Evolutionary conservation across 345 rosid genomes (phyloP).

Genomic region (Laguncularia racemosa): DNA sequence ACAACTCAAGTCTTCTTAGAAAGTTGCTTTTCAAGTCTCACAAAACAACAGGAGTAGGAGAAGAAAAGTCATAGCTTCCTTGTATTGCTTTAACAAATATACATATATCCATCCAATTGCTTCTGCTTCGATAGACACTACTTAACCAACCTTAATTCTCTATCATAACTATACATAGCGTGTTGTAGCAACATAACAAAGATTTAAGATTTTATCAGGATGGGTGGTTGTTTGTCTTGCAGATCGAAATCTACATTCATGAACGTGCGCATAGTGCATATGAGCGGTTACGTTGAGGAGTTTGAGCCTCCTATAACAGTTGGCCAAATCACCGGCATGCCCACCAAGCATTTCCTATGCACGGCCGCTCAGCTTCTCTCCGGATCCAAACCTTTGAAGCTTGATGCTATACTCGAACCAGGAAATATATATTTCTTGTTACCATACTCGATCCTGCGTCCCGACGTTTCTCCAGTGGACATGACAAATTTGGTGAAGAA

Average conservation of each 20-base stretch:
- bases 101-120: too few relatives aligned
- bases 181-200: too few relatives aligned
- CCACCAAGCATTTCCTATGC: conserved; percentile 19
- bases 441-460: conserved; percentile 24
- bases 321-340: conserved; percentile 18
- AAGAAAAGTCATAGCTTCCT: too few relatives aligned
- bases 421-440: conserved; percentile 34
- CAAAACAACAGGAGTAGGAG: too few relatives aligned
- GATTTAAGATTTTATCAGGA: neutral
- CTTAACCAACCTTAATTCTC: too few relatives aligned
- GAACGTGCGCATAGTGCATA: conserved; percentile 35
- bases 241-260: conserved; percentile 7
- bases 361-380: conserved; percentile 30
- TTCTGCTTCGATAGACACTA: too few relatives aligned
- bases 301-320: conserved; percentile 28
- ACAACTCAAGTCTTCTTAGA: too few relatives aligned
- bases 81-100: too few relatives aligned
- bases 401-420: conserved; percentile 17
- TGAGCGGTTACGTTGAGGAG: conserved; percentile 30
- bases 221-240: conserved; percentile 26
- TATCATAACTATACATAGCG: too few relatives aligned
- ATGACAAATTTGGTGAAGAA: conserved; percentile 21
- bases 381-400: conserved; percentile 17
- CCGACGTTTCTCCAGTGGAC: conserved; percentile 26
- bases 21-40: too few relatives aligned